Conservation (phyloP, 129 eudicot species). For the Artemisia annua region DNA sequence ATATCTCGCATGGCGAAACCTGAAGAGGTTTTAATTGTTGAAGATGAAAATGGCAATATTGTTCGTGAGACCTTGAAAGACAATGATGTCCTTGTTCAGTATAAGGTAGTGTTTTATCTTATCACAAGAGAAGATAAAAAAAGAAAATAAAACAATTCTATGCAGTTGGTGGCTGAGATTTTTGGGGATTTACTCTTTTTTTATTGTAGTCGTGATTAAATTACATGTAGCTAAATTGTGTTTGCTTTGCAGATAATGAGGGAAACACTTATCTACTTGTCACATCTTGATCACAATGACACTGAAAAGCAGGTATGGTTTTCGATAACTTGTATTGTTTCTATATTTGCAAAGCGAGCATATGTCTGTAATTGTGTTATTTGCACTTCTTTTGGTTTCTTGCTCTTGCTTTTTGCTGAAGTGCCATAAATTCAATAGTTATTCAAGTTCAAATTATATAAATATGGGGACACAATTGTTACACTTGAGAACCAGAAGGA, state of each 20-base stretch:
- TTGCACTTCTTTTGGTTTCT: no score
- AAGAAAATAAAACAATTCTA: neutral
- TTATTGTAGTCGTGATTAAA: no score
- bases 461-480: no score
- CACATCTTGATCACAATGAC: constrained; percentile 97
- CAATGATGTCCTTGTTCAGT: constrained; percentile 96
- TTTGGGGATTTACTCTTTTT: no score
- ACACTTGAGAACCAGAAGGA: no score
- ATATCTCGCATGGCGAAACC: constrained; percentile 99
- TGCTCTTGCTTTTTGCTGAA: no score
- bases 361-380: neutral
- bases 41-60: constrained; percentile 98
- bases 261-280: constrained; percentile 86
- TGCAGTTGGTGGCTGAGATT: neutral
- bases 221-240: constrained; percentile 14
- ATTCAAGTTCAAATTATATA: no score
- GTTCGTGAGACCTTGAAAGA: constrained; percentile 99
- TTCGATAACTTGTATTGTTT: constrained; percentile 13
- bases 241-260: constrained; percentile 82
- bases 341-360: constrained; percentile 5
- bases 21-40: constrained; percentile 96
- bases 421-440: no score
- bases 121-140: neutral
- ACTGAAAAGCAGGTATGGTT: constrained; percentile 90
- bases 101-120: constrained; percentile 58